Base-by-base conservation (phyloP, 208 protist genomes). In the Leishmania tropica region DNA sequence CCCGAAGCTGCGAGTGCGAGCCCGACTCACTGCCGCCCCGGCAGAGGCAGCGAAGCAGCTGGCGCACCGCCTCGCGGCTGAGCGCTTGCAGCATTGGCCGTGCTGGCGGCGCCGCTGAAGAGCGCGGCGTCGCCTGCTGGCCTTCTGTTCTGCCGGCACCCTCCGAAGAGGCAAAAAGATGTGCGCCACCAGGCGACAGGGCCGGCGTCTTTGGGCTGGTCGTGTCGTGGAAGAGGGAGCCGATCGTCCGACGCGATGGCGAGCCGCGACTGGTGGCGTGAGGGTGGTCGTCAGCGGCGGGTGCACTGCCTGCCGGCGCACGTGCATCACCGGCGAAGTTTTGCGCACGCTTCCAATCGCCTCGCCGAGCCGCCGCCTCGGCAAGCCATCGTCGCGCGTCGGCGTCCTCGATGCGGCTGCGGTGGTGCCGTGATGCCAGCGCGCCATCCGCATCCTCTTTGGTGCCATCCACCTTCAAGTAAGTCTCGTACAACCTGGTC, bases 281-380 rank as follows among this genome's bases (percentile, higher is more conserved):
- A 42, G 10, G 40, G 5, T 54, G 71, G 15, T 77, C 54, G 28
- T 17, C 56, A 15, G 75, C 19, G 10, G 21, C 37, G 56, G 17
- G 24, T 13, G 17, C 73, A 31, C 75, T 56, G 40, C 40, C 10
- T 78, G 35, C 15, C 75, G 56, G 15, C 40, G 1, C 4, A 21
- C 35, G 45, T 8, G 35, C 51, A 62, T 17, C 45, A 13, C 19
- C 35, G 8, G 73, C 45, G 24, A 76, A 78, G 24, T 11, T 10
- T 19, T 90, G 77, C 19, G 87, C 87, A 11, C 47, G 58, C 65
- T 56, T 75, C 93, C 87, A 94, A 35, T 88, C 83, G 2, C 94
- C 94, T 45, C 80, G 79, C 11, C 85, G 88, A 11, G 94, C 94
- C 0, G 94, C 92, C 35, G 94, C 94, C 86, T 97, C 94, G 1